phyloP scores from a whole-genome alignment of 1,284 basidiomycete species.

The Ceratorhiza oryzae-sativae region DNA sequence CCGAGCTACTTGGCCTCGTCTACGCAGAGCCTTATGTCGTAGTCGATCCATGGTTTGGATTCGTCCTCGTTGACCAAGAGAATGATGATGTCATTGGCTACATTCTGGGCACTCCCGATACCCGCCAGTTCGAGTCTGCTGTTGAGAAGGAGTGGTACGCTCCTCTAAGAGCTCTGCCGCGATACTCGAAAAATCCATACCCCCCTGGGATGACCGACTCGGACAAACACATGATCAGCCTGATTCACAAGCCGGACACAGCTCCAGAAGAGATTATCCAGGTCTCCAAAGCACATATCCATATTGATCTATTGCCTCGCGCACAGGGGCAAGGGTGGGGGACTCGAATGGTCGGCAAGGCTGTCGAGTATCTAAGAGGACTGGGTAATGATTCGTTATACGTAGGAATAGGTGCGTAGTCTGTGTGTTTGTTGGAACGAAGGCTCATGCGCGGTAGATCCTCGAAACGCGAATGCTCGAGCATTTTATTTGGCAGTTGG shows the following conservation, averaged over 20 bases:
- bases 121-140: conserved; percentile 62
- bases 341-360: conserved; percentile 60
- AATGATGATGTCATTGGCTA: conserved; percentile 63
- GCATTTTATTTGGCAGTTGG: conserved; percentile 34
- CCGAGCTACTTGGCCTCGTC: conserved; percentile 71
- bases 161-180: conserved; percentile 53
- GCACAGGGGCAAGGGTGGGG: conserved; percentile 70
- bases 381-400: conserved; percentile 13
- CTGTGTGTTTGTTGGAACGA: background rate
- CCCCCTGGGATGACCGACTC: background rate
- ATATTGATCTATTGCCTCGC: conserved; percentile 70
- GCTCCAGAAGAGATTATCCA: conserved; percentile 54
- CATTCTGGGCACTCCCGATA: conserved; percentile 66
- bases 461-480: conserved; percentile 9
- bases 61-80: conserved; percentile 58
- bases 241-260: conserved; percentile 43
- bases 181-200: conserved; percentile 55
- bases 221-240: conserved; percentile 56
- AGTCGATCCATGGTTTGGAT: conserved; percentile 69
- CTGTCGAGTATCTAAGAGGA: conserved; percentile 57
- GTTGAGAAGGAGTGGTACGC: conserved; percentile 66
- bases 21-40: conserved; percentile 76
- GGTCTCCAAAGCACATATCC: conserved; percentile 65
- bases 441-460: background rate
- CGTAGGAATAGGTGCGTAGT: conserved; percentile 22